Conservation (phyloP, 1,284 basidiomycete genomes). For the Mycena sp. region DNA sequence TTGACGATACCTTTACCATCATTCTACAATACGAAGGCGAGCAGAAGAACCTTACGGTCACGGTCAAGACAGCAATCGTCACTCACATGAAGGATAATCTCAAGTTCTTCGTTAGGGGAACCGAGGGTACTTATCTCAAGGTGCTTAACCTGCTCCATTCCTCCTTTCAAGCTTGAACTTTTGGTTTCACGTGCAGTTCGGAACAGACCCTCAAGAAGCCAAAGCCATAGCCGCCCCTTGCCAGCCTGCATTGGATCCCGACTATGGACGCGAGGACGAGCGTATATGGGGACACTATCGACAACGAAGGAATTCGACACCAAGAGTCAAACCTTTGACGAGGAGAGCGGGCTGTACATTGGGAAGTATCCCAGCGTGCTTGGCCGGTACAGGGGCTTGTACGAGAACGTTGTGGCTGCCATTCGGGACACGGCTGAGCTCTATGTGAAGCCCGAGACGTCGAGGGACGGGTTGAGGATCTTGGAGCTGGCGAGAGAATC, state of each 20-base stretch:
- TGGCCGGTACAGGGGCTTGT: constrained; percentile 14
- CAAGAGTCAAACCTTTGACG: constrained; percentile 11
- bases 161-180: constrained; percentile 16
- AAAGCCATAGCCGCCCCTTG: constrained; percentile 12
- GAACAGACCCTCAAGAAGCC: constrained; percentile 18
- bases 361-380: constrained; percentile 14
- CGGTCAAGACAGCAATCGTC: constrained; percentile 19
- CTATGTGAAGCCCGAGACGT: constrained; percentile 16
- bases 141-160: constrained; percentile 15
- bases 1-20: constrained; percentile 20
- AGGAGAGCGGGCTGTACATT: constrained; percentile 14
- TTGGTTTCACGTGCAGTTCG: constrained; percentile 17
- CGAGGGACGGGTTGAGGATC: constrained; percentile 16
- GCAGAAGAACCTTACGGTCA: constrained; percentile 17
- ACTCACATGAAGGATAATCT: constrained; percentile 20
- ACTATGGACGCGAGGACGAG: constrained; percentile 17
- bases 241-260: constrained; percentile 12
- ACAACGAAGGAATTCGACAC: constrained; percentile 8
- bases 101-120: constrained; percentile 16
- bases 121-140: constrained; percentile 18
- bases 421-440: constrained; percentile 12
- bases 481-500: constrained; percentile 17
- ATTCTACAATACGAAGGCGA: constrained; percentile 17
- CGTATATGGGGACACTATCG: constrained; percentile 11
- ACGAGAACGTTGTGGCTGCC: constrained; percentile 17